Conservation (phyloP, 2,329 filamentous ascomycete species). For the Fusarium austroafricanum region DNA sequence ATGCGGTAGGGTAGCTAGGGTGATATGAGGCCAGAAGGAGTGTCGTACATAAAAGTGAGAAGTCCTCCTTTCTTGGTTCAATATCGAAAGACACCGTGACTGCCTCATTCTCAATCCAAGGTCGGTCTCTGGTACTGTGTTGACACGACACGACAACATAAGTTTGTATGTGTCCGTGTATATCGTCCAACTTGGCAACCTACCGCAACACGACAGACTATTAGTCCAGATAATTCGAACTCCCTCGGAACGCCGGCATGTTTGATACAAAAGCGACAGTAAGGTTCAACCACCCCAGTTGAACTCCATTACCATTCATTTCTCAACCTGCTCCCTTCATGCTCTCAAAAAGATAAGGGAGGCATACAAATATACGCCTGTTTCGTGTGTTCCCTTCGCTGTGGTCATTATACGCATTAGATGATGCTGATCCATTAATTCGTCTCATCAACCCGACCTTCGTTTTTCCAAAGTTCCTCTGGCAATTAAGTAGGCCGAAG, state of each 20-base stretch:
- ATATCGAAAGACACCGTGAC: not conserved
- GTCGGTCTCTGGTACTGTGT: not conserved
- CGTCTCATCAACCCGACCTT: constrained; percentile 28
- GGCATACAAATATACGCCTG: constrained; percentile 28
- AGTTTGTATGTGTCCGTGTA: not conserved
- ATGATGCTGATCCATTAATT: constrained; percentile 42
- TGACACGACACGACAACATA: not conserved
- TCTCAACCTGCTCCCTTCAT: constrained; percentile 13
- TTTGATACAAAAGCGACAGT: constrained; percentile 38
- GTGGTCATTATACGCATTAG: constrained; percentile 29
- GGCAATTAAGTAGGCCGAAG: not conserved
- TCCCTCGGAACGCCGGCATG: constrained; percentile 36
- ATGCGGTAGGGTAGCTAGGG: constrained; percentile 2
- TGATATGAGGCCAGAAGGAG: constrained; percentile 21
- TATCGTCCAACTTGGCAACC: constrained; percentile 7
- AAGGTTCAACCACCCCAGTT: constrained; percentile 22
- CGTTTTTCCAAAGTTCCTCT: not conserved
- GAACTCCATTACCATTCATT: constrained; percentile 31
- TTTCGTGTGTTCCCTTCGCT: constrained; percentile 14
- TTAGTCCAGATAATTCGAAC: constrained; percentile 26
- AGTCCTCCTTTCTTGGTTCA: not conserved
- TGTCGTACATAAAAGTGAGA: constrained; percentile 25
- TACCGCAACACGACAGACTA: constrained; percentile 10
- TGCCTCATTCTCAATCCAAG: not conserved
- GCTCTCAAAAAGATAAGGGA: constrained; percentile 23